Evolutionary conservation across 2,329 filamentous ascomycete genomes (phyloP).

Genomic region (Penicillium sp.): DNA sequence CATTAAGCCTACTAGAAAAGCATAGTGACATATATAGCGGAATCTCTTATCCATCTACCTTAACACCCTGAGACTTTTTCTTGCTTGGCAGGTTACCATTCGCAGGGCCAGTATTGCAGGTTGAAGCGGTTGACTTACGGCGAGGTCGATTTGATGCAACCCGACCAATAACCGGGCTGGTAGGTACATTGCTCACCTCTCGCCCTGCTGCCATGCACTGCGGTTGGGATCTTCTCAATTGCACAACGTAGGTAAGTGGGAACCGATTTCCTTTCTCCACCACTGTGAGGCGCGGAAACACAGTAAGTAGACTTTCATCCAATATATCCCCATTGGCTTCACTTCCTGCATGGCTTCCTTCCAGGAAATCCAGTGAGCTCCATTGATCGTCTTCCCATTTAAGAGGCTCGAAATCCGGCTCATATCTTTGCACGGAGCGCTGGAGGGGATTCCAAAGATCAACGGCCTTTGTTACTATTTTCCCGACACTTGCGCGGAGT

Average conservation of each 20-base stretch:
- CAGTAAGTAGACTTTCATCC: conserved; percentile 4
- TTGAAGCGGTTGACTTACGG: not conserved
- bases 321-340: not conserved
- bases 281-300: conserved; percentile 3
- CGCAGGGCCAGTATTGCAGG: not conserved
- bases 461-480: conserved; percentile 6
- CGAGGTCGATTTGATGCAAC: not conserved
- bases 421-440: conserved; percentile 8
- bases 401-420: conserved; percentile 4
- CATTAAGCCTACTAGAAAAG: not conserved
- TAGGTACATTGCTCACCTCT: conserved; percentile 2
- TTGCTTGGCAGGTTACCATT: not conserved
- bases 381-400: conserved; percentile 3
- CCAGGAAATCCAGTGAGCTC: not conserved
- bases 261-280: not conserved
- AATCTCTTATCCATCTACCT: not conserved
- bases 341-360: not conserved
- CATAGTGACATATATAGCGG: not conserved
- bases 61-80: not conserved
- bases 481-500: conserved; percentile 2
- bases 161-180: not conserved
- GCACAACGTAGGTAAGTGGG: conserved; percentile 1
- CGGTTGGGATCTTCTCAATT: not conserved
- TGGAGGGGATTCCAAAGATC: conserved; percentile 6
- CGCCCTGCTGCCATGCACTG: conserved; percentile 1